Percentiles rank a stretch among this genome's conserved stretches.
These are phyloP conservation scores for Flaveria linearis DNA, from an alignment of 129 eudicot species.

Conservation along the genomic window DNA sequence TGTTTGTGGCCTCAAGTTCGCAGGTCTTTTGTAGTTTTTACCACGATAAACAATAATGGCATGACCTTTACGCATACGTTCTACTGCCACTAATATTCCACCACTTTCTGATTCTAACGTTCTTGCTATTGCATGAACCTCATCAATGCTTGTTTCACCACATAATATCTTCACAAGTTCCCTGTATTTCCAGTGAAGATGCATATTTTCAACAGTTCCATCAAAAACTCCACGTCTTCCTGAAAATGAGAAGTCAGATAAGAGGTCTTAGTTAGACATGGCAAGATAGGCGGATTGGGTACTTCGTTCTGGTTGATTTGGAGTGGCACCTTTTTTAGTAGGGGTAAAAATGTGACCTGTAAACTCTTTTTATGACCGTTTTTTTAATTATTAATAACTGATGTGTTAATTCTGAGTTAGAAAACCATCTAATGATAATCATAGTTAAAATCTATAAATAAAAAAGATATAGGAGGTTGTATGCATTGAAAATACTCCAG, in stretches of 20 bases:
- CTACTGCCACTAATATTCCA: slow-evolving; percentile 87
- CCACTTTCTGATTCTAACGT: slow-evolving; percentile 94
- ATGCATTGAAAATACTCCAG: too few species aligned
- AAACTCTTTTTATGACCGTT: not conserved
- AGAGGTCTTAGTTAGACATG: slow-evolving; percentile 10
- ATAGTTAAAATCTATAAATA: not conserved
- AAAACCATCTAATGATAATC: not conserved
- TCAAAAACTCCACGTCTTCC: slow-evolving; percentile 96
- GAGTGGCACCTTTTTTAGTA: not conserved
- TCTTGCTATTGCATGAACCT: slow-evolving; percentile 62
- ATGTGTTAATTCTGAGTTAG: not conserved
- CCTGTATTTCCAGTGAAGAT: slow-evolving; percentile 96
- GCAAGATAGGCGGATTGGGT: not conserved
- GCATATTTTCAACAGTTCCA: slow-evolving; percentile 97
- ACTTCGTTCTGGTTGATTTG: not conserved
- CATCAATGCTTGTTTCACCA: slow-evolving; percentile 66
- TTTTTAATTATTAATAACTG: not conserved
- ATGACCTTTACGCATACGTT: slow-evolving; percentile 72
- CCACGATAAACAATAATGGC: slow-evolving; percentile 92
- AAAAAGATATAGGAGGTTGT: not conserved
- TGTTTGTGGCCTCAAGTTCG: slow-evolving; percentile 71
- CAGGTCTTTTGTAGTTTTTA: slow-evolving; percentile 80
- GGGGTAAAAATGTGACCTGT: not conserved
- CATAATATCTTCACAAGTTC: slow-evolving; percentile 83
- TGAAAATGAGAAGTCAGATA: slow-evolving; percentile 36